These are phyloP conservation scores for Cladophialophora bantiana DNA, from an alignment of 2,329 filamentous ascomycete species.

Conservation along the genomic window DNA sequence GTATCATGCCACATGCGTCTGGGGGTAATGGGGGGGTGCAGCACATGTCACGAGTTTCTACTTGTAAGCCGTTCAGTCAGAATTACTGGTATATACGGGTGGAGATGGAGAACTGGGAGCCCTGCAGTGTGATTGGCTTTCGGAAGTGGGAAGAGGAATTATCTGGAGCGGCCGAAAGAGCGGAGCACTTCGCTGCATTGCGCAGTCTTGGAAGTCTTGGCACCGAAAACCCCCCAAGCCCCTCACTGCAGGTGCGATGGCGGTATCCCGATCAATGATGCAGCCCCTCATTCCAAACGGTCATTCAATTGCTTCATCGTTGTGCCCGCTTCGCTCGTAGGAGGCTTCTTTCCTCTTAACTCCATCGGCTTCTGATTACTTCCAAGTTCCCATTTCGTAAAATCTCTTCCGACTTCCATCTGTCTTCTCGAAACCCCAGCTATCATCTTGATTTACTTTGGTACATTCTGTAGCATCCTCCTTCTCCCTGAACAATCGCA, in stretches of 20 bases:
- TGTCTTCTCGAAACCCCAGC: constrained; percentile 12
- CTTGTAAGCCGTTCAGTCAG: neutral
- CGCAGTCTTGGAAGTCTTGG: neutral
- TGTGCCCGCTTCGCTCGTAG: neutral
- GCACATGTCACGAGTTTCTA: neutral
- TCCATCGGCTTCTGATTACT: constrained; percentile 28
- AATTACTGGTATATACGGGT: neutral
- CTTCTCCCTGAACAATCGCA: constrained; percentile 9
- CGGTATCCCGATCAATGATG: neutral
- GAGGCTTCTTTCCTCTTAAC: constrained; percentile 16
- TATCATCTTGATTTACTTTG: constrained; percentile 2
- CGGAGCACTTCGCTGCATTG: neutral
- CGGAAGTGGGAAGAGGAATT: neutral
- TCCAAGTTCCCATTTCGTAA: constrained; percentile 9
- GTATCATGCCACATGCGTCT: neutral
- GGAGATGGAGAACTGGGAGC: neutral
- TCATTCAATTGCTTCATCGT: constrained; percentile 23
- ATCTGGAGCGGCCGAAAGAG: constrained; percentile 12
- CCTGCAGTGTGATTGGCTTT: neutral
- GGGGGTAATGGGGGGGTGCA: neutral
- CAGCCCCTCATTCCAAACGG: constrained; percentile 11
- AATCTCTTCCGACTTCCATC: constrained; percentile 27
- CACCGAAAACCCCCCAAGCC: neutral
- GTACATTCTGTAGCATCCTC: constrained; percentile 11
- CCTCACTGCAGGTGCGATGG: constrained; percentile 9